Percentiles rank a stretch among this genome's conserved stretches.
These are phyloP conservation scores for Hypomontagnella monticulosa DNA, from an alignment of 495 filamentous ascomycete species.

Conservation along the genomic window DNA sequence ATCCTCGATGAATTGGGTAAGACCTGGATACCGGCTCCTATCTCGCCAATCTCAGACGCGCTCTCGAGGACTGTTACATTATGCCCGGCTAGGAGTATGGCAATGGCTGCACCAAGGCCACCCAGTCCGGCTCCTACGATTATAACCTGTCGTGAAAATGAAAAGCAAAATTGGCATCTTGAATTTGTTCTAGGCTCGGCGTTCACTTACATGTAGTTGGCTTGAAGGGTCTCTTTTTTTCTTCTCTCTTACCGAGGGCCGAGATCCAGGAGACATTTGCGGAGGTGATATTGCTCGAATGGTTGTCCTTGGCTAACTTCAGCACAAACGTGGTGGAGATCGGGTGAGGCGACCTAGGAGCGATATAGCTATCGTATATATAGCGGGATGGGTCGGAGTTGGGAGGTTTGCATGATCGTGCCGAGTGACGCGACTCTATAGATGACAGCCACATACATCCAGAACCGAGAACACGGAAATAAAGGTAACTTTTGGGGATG, in stretches of 20 bases:
- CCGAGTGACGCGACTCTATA: no score
- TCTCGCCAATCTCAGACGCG: constrained; percentile 67
- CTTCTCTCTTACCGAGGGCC: constrained; percentile 25
- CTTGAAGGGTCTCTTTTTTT: constrained; percentile 33
- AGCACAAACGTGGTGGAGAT: not conserved
- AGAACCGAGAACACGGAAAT: no score
- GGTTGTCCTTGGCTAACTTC: not conserved
- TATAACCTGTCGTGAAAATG: constrained; percentile 52
- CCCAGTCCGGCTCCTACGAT: constrained; percentile 76
- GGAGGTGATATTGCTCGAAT: not conserved
- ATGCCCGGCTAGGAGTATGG: constrained; percentile 67
- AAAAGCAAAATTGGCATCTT: no score
- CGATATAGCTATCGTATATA: not conserved
- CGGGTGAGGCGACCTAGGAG: not conserved
- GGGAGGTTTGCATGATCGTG: no score
- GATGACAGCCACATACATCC: no score
- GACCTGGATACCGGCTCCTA: constrained; percentile 70
- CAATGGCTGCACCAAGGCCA: constrained; percentile 72
- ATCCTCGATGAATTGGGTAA: constrained; percentile 64
- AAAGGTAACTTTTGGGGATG: no score
- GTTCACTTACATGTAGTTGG: constrained; percentile 33
- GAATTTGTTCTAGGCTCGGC: not conserved
- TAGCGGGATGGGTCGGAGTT: no score
- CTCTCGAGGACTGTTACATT: constrained; percentile 69
- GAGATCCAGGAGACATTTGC: constrained; percentile 28